Evolutionary conservation across 1,284 basidiomycete genomes (phyloP).

Genomic region (Coniophora puteana): DNA sequence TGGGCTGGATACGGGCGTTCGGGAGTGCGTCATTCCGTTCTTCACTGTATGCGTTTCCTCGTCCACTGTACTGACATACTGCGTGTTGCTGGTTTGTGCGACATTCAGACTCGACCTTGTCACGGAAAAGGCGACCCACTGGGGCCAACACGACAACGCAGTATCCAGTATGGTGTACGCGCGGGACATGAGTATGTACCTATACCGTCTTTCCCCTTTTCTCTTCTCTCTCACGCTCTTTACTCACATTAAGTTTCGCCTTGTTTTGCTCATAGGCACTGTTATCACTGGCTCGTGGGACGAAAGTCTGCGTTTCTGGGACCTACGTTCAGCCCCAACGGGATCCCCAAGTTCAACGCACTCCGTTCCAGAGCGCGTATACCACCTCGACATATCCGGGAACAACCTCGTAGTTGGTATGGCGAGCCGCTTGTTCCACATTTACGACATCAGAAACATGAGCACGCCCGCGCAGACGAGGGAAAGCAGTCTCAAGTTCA

Average conservation of each 20-base stretch:
- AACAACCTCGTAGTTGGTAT: conserved; percentile 84
- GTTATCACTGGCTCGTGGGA: conserved; percentile 92
- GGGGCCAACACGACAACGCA: conserved; percentile 66
- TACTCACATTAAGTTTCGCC: no score
- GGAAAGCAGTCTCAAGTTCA: conserved; percentile 93
- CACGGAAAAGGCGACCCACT: conserved; percentile 54
- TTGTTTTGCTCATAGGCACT: conserved; percentile 43
- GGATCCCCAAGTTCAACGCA: conserved; percentile 64
- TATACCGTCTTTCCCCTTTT: conserved; percentile 1
- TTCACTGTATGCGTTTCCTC: background rate
- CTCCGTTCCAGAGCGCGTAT: conserved; percentile 78
- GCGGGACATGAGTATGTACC: conserved; percentile 45
- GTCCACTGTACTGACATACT: background rate
- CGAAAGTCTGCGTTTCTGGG: conserved; percentile 84
- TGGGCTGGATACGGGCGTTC: conserved; percentile 70
- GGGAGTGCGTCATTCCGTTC: conserved; percentile 48
- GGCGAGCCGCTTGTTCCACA: conserved; percentile 85
- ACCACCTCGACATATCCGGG: conserved; percentile 73
- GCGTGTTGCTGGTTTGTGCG: background rate
- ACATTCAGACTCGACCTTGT: conserved; percentile 65
- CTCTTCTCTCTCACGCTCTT: background rate
- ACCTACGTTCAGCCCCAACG: conserved; percentile 60
- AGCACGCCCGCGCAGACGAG: conserved; percentile 69
- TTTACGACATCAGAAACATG: conserved; percentile 83
- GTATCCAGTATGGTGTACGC: conserved; percentile 63